Evolutionary conservation across 495 filamentous ascomycete species (phyloP).

Genomic region (Astrothelium subdiscretum): DNA sequence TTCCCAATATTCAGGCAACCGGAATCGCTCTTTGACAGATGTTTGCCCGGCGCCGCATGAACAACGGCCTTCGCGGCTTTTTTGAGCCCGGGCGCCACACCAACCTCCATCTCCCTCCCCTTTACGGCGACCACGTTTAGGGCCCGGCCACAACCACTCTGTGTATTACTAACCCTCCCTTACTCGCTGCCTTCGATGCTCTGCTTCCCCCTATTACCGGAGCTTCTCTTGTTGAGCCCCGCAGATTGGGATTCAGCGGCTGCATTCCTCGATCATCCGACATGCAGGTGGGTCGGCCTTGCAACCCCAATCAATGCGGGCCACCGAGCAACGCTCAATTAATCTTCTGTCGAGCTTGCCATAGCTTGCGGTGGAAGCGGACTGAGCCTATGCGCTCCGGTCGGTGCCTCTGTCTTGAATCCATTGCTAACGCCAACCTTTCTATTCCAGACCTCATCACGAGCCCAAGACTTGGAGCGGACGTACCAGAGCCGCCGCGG

Average conservation of each 20-base stretch:
- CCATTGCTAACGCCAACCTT: neutral
- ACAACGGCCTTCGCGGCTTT: constrained; percentile 3
- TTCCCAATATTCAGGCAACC: neutral
- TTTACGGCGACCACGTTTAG: neutral
- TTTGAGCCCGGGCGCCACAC: constrained; percentile 1
- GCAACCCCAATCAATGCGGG: neutral
- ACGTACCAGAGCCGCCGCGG: constrained; percentile 38
- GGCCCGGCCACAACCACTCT: neutral
- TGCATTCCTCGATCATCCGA: neutral
- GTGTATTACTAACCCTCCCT: constrained; percentile 1
- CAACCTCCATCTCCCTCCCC: constrained; percentile 1
- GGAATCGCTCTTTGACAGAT: neutral
- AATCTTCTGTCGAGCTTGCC: neutral
- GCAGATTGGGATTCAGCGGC: neutral
- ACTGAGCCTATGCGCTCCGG: neutral
- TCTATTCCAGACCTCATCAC: constrained; percentile 20
- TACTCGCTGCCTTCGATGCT: neutral
- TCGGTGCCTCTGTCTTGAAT: neutral
- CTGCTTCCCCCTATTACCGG: neutral
- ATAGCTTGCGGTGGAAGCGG: neutral
- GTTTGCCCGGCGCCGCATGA: neutral
- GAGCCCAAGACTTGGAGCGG: constrained; percentile 29
- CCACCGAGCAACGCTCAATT: neutral
- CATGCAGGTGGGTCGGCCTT: constrained; percentile 1
- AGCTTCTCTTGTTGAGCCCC: constrained; percentile 1